phyloP scores from a whole-genome alignment of 75 land plant species.

The Isoetes taiwanensis region DNA sequence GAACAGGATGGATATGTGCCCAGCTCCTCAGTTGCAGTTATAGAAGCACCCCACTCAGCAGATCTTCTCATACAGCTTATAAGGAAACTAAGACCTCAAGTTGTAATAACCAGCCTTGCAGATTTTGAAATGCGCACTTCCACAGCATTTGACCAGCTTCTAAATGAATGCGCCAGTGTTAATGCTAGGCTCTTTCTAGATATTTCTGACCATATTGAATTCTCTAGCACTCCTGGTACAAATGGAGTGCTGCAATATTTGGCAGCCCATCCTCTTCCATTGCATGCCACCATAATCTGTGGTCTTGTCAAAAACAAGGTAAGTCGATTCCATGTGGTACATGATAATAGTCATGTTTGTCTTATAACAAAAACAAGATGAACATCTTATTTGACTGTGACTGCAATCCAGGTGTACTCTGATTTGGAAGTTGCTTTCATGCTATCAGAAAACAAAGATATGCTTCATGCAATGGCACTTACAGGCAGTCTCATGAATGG shows the following conservation, averaged over 20 bases:
- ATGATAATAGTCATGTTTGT: neutral
- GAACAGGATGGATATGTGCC: neutral
- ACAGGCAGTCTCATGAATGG: conserved; percentile 72
- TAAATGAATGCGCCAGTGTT: conserved; percentile 46
- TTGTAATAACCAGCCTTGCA: conserved; percentile 81
- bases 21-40: conserved; percentile 40
- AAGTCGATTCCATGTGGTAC: neutral
- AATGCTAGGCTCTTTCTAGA: conserved; percentile 83
- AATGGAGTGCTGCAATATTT: conserved; percentile 92
- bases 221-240: conserved; percentile 80
- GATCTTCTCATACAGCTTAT: conserved; percentile 76
- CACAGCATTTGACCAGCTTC: conserved; percentile 82
- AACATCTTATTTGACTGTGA: too few species aligned
- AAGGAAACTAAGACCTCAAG: conserved; percentile 74
- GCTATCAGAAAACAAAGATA: conserved; percentile 67
- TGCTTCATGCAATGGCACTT: conserved; percentile 53
- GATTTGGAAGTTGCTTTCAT: conserved; percentile 96
- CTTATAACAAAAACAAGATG: too few species aligned
- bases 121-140: conserved; percentile 84
- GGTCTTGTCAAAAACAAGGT: conserved; percentile 95
- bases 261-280: conserved; percentile 51
- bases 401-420: conserved; percentile 87
- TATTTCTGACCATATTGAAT: conserved; percentile 87
- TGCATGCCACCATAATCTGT: conserved; percentile 81
- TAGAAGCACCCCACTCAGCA: conserved; percentile 88